Conservation (phyloP, 2,329 filamentous ascomycete genomes). For the Nemania sp. region DNA sequence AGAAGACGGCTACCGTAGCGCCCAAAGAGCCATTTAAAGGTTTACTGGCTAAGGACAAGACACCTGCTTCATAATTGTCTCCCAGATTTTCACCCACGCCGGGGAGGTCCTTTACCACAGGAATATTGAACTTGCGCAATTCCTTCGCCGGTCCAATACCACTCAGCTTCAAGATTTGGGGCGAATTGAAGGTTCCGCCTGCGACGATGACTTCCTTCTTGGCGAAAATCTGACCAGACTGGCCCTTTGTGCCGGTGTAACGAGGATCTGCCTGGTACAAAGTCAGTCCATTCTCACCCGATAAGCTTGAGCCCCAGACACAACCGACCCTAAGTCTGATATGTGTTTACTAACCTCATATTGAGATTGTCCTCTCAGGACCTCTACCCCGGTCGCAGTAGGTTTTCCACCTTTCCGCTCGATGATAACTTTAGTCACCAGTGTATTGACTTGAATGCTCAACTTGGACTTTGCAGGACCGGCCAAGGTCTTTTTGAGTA, state of each 20-base stretch:
- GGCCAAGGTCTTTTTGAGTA: constrained; percentile 51
- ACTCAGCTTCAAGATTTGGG: constrained; percentile 55
- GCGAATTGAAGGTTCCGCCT: constrained; percentile 54
- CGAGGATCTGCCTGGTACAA: constrained; percentile 37
- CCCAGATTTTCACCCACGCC: constrained; percentile 56
- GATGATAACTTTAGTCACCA: constrained; percentile 37
- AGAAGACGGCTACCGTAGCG: constrained; percentile 37
- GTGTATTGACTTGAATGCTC: constrained; percentile 38
- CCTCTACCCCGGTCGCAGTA: constrained; percentile 36
- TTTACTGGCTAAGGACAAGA: constrained; percentile 33
- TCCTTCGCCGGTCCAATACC: constrained; percentile 51
- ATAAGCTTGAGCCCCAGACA: not conserved
- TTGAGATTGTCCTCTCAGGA: constrained; percentile 37
- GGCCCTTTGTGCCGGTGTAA: constrained; percentile 38
- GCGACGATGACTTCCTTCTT: constrained; percentile 52
- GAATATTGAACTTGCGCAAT: constrained; percentile 49
- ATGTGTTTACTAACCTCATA: constrained; percentile 32
- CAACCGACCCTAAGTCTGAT: not conserved
- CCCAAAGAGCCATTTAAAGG: constrained; percentile 34
- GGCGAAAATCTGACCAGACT: constrained; percentile 31
- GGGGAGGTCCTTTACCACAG: constrained; percentile 48
- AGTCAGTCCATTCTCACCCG: not conserved
- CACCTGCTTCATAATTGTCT: constrained; percentile 47
- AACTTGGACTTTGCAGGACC: constrained; percentile 49
- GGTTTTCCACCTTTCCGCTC: constrained; percentile 30